Conservation (phyloP, 2,329 filamentous ascomycete genomes). For the Ilyonectria sp. region DNA sequence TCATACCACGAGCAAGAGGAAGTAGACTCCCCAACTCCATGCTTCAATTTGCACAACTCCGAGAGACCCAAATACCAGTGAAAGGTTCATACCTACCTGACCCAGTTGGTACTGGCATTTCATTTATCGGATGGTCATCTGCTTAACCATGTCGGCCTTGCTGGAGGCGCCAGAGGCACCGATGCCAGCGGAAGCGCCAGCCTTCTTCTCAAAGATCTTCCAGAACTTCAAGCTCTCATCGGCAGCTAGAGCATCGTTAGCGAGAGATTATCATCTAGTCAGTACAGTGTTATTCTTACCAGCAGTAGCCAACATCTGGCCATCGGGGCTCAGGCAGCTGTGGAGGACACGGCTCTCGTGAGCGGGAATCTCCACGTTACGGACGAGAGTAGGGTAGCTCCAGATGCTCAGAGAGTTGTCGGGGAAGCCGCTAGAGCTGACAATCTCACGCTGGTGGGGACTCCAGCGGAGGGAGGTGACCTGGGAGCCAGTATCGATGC, state of each 20-base stretch:
- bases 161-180: constrained; percentile 77
- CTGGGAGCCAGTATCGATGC: constrained; percentile 98
- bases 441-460: constrained; percentile 97
- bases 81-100: constrained; percentile 65
- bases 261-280: no score
- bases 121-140: constrained; percentile 90
- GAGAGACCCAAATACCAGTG: constrained; percentile 59
- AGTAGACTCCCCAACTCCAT: constrained; percentile 65
- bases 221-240: constrained; percentile 99
- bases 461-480: constrained; percentile 98
- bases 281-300: constrained; percentile 62
- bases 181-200: constrained; percentile 77
- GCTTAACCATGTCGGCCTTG: constrained; percentile 91
- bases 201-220: constrained; percentile 99
- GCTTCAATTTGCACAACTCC: constrained; percentile 65
- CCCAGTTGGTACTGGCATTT: constrained; percentile 55
- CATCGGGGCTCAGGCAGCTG: constrained; percentile 96
- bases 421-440: constrained; percentile 98
- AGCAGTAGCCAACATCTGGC: constrained; percentile 97
- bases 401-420: constrained; percentile 99
- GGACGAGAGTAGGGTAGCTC: constrained; percentile 97
- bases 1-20: constrained; percentile 64
- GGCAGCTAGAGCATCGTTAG: constrained; percentile 70
- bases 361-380: constrained; percentile 97
- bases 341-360: constrained; percentile 97